A percentile compares a stretch with the other conserved stretches of the same genome.
Evolutionary conservation across 2,329 filamentous ascomycete genomes (phyloP).

Genomic region (Verticillium zaregamsianum): DNA sequence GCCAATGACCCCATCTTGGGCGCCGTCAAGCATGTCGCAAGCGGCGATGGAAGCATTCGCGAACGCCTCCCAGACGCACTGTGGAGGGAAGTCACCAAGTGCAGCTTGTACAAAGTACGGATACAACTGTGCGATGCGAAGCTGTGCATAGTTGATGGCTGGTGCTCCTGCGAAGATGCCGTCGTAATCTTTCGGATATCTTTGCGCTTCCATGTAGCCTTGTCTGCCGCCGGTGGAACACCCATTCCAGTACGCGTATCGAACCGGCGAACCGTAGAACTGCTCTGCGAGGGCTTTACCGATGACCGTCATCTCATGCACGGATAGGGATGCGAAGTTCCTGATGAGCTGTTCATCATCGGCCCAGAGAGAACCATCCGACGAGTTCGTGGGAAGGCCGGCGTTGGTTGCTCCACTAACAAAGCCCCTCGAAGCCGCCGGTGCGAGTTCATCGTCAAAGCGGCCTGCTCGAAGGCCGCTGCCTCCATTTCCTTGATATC

Average conservation of each 20-base stretch:
- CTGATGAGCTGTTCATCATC: slow-evolving; percentile 16
- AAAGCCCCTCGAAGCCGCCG: slow-evolving; percentile 6
- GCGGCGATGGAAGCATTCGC: slow-evolving; percentile 17
- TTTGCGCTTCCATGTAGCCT: slow-evolving; percentile 46
- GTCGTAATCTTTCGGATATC: slow-evolving; percentile 49
- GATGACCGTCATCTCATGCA: slow-evolving; percentile 42
- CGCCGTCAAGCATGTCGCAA: slow-evolving; percentile 12
- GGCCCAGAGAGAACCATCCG: slow-evolving; percentile 10
- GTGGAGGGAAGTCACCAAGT: slow-evolving; percentile 26
- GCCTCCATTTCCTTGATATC: slow-evolving; percentile 9
- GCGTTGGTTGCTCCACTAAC: slow-evolving; percentile 16
- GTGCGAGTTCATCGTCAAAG: background rate
- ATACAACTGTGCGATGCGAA: slow-evolving; percentile 10
- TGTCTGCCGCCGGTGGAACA: slow-evolving; percentile 54
- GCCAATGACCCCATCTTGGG: slow-evolving; percentile 8
- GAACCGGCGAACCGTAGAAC: slow-evolving; percentile 41
- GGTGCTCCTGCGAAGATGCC: slow-evolving; percentile 45
- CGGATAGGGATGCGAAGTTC: slow-evolving; percentile 27
- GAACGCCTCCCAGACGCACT: slow-evolving; percentile 35
- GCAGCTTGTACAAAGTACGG: slow-evolving; percentile 22
- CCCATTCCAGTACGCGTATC: slow-evolving; percentile 45
- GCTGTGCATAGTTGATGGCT: slow-evolving; percentile 24
- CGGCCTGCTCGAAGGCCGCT: slow-evolving; percentile 8
- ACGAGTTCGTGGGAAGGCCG: slow-evolving; percentile 9
- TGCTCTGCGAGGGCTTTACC: slow-evolving; percentile 41